phyloP scores from a whole-genome alignment of 2,329 filamentous ascomycete genomes.

The Orbilia brochopaga region DNA sequence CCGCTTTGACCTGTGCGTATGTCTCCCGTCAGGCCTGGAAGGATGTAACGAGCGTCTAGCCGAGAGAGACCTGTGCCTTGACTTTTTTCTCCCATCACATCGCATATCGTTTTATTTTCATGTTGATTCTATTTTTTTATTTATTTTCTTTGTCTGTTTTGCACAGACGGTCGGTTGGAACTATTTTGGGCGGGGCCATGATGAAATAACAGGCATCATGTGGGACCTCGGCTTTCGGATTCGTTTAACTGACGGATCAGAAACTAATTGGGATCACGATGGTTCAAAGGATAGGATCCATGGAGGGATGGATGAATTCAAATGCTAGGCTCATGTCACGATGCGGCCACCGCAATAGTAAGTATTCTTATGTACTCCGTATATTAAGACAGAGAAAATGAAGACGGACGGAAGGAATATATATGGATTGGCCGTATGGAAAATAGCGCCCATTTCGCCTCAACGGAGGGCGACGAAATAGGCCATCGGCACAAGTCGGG shows the following conservation, averaged over 20 bases:
- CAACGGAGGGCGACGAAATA: slow-evolving; percentile 38
- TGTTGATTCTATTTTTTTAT: too few relatives aligned
- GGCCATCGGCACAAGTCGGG: slow-evolving; percentile 48
- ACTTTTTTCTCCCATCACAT: too few relatives aligned
- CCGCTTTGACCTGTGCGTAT: not conserved
- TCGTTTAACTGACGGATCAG: slow-evolving; percentile 18
- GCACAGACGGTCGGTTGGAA: not conserved
- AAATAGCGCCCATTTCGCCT: slow-evolving; percentile 42
- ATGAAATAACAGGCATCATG: slow-evolving; percentile 36
- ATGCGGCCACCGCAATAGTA: slow-evolving; percentile 22
- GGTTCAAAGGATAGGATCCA: slow-evolving; percentile 19
- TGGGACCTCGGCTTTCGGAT: slow-evolving; percentile 50
- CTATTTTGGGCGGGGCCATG: slow-evolving; percentile 6
- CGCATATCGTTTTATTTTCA: too few relatives aligned
- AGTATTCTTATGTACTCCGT: slow-evolving; percentile 33
- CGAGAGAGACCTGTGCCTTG: too few relatives aligned
- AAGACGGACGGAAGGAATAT: slow-evolving; percentile 42
- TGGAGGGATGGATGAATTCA: too few relatives aligned
- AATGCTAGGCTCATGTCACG: slow-evolving; percentile 27
- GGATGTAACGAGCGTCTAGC: not conserved
- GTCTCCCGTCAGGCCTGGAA: not conserved
- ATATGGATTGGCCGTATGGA: slow-evolving; percentile 4
- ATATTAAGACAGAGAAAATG: too few relatives aligned
- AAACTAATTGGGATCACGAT: slow-evolving; percentile 10
- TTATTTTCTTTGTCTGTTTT: slow-evolving; percentile 9